Evolutionary conservation across 2,329 filamentous ascomycete genomes (phyloP), one percentile per base, ranked within the genome.

Genomic region (Phialophora verrucosa): DNA sequence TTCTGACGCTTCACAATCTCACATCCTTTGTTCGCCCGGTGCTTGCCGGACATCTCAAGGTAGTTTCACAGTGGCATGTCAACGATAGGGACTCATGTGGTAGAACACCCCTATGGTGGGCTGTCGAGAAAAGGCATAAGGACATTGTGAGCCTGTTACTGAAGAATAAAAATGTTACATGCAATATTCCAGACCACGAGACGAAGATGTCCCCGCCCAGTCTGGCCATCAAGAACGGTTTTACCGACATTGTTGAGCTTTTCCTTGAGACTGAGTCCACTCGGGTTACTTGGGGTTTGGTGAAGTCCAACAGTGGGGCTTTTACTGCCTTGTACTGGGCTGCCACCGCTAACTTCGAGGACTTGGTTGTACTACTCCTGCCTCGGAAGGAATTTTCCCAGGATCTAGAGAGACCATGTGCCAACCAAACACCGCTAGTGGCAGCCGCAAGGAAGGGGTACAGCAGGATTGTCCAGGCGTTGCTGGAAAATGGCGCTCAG

Each of bases 91-190:
- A 56, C 29, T 56, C 53, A 23, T 38, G 17, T 17, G 31, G 31
- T 20, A 38, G 53, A 25, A 35, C 53, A 2, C 53, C 53, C 17
- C 53, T 56, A 6, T 56, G 53, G 53, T 56, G 53, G 53, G 53
- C 53, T 20, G 53, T 56, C n/a, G 11, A 35, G 31, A 31, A 56
- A 20, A 14, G 31, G 31, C 53, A 32, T 14, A 31, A 20, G n/a
- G 14, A 56, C 4, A 56, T 56, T 12, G 53, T 38, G 25, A 35
- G 31, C n/a, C n/a, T 56, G 17, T 35, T 56, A 5, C 53, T 56
- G n/a, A n/a, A 56, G 10, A 1, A 31, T 20, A 35, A 23, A n/a
- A 23, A 11, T 6, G 53, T 56, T 12, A 4, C n/a, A n/a, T 56
- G 27, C 31, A 56, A 56, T 32, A 23, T 35, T 12, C 53, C 12